Evolutionary conservation across 2,329 filamentous ascomycete genomes (phyloP), one percentile per base, ranked within the genome.

Genomic region (Hypoxylon sp.): DNA sequence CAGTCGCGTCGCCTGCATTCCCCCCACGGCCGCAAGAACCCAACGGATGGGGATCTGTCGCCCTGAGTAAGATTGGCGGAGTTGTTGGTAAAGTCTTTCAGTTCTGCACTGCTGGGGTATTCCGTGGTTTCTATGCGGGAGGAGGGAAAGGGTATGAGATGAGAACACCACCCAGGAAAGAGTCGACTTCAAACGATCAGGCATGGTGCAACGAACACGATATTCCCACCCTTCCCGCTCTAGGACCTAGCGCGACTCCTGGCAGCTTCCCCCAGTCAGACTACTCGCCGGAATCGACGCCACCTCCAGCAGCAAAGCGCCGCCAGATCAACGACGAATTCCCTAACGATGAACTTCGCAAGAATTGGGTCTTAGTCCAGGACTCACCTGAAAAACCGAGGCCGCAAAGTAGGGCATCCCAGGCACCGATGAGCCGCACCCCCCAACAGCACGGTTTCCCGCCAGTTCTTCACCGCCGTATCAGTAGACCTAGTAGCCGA

Each of bases 121-220:
- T 97, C 74, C 85, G 86, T 57, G 94, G 94, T 0, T 97, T 97
- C 77, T 89, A 94, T 66, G 93, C 94, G 11, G 95, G 94, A 6
- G 93, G 91, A 2, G 95, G 94, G 7, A 83, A 83, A 64, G 89
- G 88, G 24, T 97, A 94, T 73, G 81, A 85, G 5, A 40, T 92
- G 70, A 74, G 64, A 16, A 40, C 53, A 8, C 20, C 44, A 32
- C 46, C 45, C 6, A 40, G 28, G 9, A 54, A 67, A 44, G 67
- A 69, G 24, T 63, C 75, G 52, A 42, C 46, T 33, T 22, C 58
- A 11, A 56, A 42, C 9, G 64, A 62, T 4, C 67, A 71, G 26
- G 36, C 62, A 26, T 73, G 72, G 72, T 73, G 70, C 52, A 75
- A 75, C 53, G 73, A 78, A 32, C 69, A 74, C 44, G 73, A 76